Evolutionary conservation across 2,329 filamentous ascomycete genomes (phyloP), one percentile per base, ranked within the genome.

Genomic region (Colletotrichum zoysiae): DNA sequence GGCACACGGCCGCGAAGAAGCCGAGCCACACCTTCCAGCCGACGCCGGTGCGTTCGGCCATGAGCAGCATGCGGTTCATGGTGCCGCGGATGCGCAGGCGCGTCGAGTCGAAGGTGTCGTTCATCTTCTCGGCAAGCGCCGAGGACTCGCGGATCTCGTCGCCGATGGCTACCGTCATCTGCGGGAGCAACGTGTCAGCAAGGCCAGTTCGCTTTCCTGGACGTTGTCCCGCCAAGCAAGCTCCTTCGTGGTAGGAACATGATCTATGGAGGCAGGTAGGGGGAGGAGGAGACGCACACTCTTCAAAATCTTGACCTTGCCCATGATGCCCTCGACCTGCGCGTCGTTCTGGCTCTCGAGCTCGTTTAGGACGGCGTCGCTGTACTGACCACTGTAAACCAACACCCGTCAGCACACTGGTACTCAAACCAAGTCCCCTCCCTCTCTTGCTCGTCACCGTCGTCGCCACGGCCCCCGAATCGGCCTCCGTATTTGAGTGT

Each of bases 31-130:
- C 93, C 82, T 90, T 95, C 96, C 96, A 99, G 78, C 95, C 92
- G 12, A 99, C 92, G n/a, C 96, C 96, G 2, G 95, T 97, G 77
- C 91, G 88, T 84, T 98, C 90, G 5, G 96, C 96, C 96, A 99
- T 99, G 65, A 95, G 80, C 75, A 98, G 84, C 96, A 99, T 99
- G 71, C 95, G 88, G 80, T 94, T 97, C 96, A 99, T 98, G 23
- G 97, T 98, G 65, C 95, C 95, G 56, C 91, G 89, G 74, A 99
- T 85, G 74, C 93, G 89, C 64, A 95, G 84, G 44, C 95, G 87
- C 65, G 95, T 97, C 77, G 89, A 90, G 80, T 98, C 95, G 79
- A 98, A 99, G 6, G 90, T 89, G 78, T 97, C 94, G 82, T 98
- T 98, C 92, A 99, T 97, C 83, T 95, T 95, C 77, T 98, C 94